Base-by-base conservation (phyloP, 73 alveolate genomes). In the Uronychia setigera region DNA sequence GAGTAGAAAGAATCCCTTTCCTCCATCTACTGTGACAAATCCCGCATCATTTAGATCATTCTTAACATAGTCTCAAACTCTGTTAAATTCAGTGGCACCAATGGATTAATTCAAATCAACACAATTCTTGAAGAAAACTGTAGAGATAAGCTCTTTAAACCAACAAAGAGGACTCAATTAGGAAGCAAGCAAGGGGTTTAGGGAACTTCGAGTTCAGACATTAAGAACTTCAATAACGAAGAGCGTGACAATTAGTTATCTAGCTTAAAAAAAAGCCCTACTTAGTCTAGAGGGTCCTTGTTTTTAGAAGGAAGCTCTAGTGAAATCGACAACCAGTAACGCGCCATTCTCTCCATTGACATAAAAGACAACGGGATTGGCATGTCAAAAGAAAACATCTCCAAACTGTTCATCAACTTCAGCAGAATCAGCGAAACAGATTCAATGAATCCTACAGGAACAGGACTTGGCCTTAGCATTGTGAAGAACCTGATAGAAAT, bases 391-490 rank as follows among this genome's bases (percentile, higher is more conserved):
- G 67, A 46, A 19, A 5, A 46, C n/a, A 46, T 46, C 19, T 5
- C 5, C 67, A 46, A 46, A 19, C 67, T 46, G n/a, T 46, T 46
- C 19, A 46, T 46, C 5, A 46, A 46, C 67, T 46, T 46, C 67
- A 46, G 67, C 19, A 46, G 67, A 46, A 46, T 46, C 67, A 11
- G 19, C 5, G 67, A 46, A 19, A 5, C 5, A 5, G 67, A 67
- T 5, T 26, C 5, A 26, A 26, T 80, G 79, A 80, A 80, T 32
- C 34, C 28, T 1, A 26, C 33, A 14, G 87, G 87, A 29, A 57
- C 79, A 13, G 87, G 87, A 5, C 0, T 80, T 29, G 87, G 87
- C 0, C 59, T 80, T 0, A 19, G 46, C 31, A 58, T 80, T 59
- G 34, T 35, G 11, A 80, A 80, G 79, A 9, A 26, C 0, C 26